Evolutionary conservation across 2,329 filamentous ascomycete species (phyloP).

Genomic region (Clarireedia paspali): DNA sequence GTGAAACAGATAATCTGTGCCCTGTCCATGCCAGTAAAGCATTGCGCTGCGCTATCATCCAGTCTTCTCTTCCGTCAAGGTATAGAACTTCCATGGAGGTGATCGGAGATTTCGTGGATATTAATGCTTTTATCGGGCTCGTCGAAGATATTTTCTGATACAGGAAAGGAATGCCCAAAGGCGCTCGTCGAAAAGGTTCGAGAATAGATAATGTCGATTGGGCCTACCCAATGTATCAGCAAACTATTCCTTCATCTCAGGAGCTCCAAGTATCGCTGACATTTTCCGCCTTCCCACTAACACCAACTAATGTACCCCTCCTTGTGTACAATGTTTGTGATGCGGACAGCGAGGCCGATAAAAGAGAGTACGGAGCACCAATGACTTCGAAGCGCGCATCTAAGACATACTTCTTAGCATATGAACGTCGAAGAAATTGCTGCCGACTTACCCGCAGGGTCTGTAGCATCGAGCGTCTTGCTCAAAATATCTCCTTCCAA

Average conservation of each 20-base stretch:
- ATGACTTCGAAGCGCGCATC: conserved; percentile 94
- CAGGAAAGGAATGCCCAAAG: conserved; percentile 84
- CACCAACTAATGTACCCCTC: conserved; percentile 80
- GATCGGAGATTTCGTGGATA: conserved; percentile 78
- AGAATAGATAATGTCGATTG: conserved; percentile 84
- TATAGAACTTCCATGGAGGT: conserved; percentile 84
- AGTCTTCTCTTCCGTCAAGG: conserved; percentile 89
- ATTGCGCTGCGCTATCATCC: conserved; percentile 83
- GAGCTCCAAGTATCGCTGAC: conserved; percentile 38
- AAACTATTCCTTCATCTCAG: conserved; percentile 2
- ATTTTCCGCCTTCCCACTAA: conserved; percentile 87
- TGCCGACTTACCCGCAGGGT: conserved; percentile 19
- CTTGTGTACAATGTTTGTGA: conserved; percentile 92
- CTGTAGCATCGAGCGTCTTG: conserved; percentile 34
- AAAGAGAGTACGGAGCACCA: conserved; percentile 83
- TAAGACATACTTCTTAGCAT: conserved; percentile 31
- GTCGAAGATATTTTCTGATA: conserved; percentile 89
- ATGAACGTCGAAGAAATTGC: background rate
- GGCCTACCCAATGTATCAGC: conserved; percentile 44
- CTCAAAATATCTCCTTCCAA: conserved; percentile 49
- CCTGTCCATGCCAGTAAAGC: conserved; percentile 96
- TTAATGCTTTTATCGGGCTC: conserved; percentile 77
- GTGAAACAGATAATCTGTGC: conserved; percentile 69
- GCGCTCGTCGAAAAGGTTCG: conserved; percentile 70
- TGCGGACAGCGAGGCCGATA: conserved; percentile 86